Base-by-base conservation (phyloP, 1,284 basidiomycete species). In the Neotropicomus parvogracilis region DNA sequence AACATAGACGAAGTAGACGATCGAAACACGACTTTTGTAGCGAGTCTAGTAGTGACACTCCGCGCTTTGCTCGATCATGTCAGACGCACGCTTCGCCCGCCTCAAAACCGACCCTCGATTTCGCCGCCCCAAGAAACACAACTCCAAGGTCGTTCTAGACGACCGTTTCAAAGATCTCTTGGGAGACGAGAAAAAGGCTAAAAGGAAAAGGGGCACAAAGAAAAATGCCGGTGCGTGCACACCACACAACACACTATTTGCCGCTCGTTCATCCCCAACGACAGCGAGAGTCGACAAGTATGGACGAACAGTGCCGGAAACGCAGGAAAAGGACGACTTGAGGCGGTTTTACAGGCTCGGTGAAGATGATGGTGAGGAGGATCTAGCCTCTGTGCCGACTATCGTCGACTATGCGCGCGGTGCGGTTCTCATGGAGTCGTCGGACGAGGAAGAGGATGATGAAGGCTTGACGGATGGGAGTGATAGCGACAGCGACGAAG, bases 41-140 rank as follows among this genome's bases (percentile, higher is more conserved):
- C n/a, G n/a, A n/a, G n/a, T n/a, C n/a, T n/a, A n/a, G n/a, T n/a
- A n/a, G n/a, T n/a, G n/a, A n/a, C n/a, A n/a, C n/a, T 24, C 8
- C 8, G 8, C 24, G 24, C 24, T 8, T 5, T 24, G 5, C 8
- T 8, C 24, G 8, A 24, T 24, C 41, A 52, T 88, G 86, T 80
- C 83, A 31, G 93, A 95, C 69, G 75, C 85, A 29, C 82, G 95
- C 29, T 98, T 99, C 68, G 81, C 89, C 27, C 78, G 89, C 49
- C 75, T 98, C 44, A 87, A 85, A 66, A 86, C 90, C 26, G 95
- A 99, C 69, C 95, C 95, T 46, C 84, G 95, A 48, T 99, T 99
- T 73, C 77, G 95, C 31, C 79, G 80, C 19, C 88, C 90, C 1
- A 89, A 84, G 63, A 88, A 85, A 66, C 83, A 88, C 40, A 75